Base-by-base conservation (phyloP, 345 rosid genomes). In the Corymbia maculata region DNA sequence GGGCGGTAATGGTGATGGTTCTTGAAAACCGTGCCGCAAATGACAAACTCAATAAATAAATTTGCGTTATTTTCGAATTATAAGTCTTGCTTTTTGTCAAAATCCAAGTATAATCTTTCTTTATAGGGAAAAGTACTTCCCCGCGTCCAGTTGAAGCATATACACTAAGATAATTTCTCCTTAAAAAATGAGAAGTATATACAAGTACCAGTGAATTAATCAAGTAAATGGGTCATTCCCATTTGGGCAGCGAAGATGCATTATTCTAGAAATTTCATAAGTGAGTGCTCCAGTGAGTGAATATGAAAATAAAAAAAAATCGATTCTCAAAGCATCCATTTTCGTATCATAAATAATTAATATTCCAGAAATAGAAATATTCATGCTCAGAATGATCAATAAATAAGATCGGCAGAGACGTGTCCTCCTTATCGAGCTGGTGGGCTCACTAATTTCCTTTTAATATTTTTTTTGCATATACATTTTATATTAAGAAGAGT, bases 241-340 rank as follows among this genome's bases (percentile, higher is more conserved):
- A 17, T 9, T 21, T 0, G 82, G 49, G 49, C 82, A 75, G 7
- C 82, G 17, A 36, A 75, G 82, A 75, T 19, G 49, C 47, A 17
- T 36, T 36, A 36, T 75, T 21, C 6, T 75, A 36, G 47, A 75
- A 47, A 36, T 36, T 75, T 75, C 26, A 2, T 21, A 22, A 36
- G 19, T 42, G 11, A 19, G 7, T 17, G 47, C 82, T 75, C 26
- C 36, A 75, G 82, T 47, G 5, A 75, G 9, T 19, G 19, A 5
- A 75, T 10, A 70, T 17, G 64, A 36, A 22, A 1, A 21, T 1
- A 53, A 0, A 16, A 4, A 70, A 0, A 32, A 2, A 2, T 36
- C 13, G 26, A 36, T 75, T 19, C 47, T 75, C 49, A 22, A 10
- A 22, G 22, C 14, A 19, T 24, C 7, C 82, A 36, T 75, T 57